Evolutionary conservation across 441 rosid species (phyloP), one percentile per base, ranked within the genome.

Genomic region (Pelargonium fulgidum): DNA sequence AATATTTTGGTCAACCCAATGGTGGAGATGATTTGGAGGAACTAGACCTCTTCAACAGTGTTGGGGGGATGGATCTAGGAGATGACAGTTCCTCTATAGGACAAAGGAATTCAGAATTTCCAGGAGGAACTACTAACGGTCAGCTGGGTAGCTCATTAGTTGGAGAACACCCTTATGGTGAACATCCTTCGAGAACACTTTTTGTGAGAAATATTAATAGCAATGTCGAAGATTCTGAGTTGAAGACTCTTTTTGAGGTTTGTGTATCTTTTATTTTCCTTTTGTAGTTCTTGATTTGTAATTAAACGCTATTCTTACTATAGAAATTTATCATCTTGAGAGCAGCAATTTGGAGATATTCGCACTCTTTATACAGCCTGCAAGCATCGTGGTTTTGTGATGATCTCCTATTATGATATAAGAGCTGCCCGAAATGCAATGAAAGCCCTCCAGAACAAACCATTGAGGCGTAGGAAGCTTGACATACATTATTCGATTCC

Each of bases 1-100:
- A 82, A 29, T 65, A 41, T 24, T 19, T 56, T 17, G 68, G 59
- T 61, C 80, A 70, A 48, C 75, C 79, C n/a, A 81, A 66, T 66
- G 74, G 78, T 48, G 70, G 72, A 54, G 82, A 80, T 74, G 87
- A 82, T 72, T 54, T 73, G 70, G 93, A 87, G 79, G 92, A 84
- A 66, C 71, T 85, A 45, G 93, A 88, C 70, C 67, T 88, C 65
- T 88, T 88, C 63, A 83, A 80, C 71, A 86, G 79, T 68, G 84
- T 88, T 56, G 90, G 90, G 52, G 93, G 90, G 72, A 73, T 88
- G 85, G 93, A 88, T 70, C 70, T 88, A 79, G 90, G 81, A 62
- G 79, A 82, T 58, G 84, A 85, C 72, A 73, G 67, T 62, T 78
- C 70, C 54, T 45, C 77, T 24, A 68, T 63, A 36, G 68, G 68